Evolutionary conservation across 1,284 basidiomycete species (phyloP).

Genomic region (Cryptococcus amylolentus): DNA sequence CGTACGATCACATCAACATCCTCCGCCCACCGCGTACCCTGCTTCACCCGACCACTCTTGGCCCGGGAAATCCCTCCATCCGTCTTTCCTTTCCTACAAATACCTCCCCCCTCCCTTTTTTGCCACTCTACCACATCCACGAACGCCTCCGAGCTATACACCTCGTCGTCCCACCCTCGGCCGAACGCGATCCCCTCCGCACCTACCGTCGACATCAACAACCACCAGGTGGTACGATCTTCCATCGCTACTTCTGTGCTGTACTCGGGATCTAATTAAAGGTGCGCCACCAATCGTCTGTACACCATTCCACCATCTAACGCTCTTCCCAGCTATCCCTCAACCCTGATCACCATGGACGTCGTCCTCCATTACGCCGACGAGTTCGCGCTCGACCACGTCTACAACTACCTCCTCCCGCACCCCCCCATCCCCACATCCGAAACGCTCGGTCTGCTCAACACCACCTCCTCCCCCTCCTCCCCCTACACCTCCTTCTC

Average conservation of each 20-base stretch:
- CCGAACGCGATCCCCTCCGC: background rate
- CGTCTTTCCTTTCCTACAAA: no score
- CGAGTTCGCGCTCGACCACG: constrained; percentile 69
- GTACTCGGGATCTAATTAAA: background rate
- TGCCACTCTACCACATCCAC: no score
- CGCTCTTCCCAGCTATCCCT: background rate
- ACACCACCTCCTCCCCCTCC: constrained; percentile 34
- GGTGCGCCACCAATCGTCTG: no score
- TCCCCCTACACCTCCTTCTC: constrained; percentile 19
- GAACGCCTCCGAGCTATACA: no score
- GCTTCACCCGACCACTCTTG: no score
- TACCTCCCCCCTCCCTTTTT: no score
- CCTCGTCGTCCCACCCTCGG: no score
- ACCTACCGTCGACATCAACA: background rate
- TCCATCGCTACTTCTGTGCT: background rate
- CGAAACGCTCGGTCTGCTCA: constrained; percentile 17
- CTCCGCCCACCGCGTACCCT: no score
- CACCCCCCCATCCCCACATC: constrained; percentile 52
- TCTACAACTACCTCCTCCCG: constrained; percentile 73
- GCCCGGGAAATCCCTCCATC: no score
- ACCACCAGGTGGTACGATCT: background rate
- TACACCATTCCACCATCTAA: no score
- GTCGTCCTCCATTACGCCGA: constrained; percentile 70
- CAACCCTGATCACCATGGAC: constrained; percentile 63
- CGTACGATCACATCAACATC: no score